Conservation (phyloP, 2,329 filamentous ascomycete genomes). For the Epichloe gansuensis region DNA sequence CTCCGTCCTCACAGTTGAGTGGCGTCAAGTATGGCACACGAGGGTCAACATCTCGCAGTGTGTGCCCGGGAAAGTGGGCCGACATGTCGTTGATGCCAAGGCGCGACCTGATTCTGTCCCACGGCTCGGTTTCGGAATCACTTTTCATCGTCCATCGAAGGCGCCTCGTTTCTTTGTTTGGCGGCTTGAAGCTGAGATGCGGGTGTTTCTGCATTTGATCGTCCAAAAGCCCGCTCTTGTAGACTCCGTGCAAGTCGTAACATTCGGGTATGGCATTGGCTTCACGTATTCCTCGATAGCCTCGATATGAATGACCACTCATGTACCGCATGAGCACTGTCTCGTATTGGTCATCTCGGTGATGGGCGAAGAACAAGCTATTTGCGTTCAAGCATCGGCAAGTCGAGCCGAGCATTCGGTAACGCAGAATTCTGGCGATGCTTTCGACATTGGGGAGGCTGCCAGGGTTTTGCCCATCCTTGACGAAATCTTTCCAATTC, state of each 20-base stretch:
- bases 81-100: slow-evolving; percentile 12
- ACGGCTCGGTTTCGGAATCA: slow-evolving; percentile 14
- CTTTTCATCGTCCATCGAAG: slow-evolving; percentile 19
- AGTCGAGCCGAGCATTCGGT: slow-evolving; percentile 52
- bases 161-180: slow-evolving; percentile 16
- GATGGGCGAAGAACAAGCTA: slow-evolving; percentile 69
- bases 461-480: slow-evolving; percentile 18
- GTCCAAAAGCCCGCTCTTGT: slow-evolving; percentile 49
- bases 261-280: slow-evolving; percentile 72
- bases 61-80: slow-evolving; percentile 17
- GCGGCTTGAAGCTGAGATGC: slow-evolving; percentile 26
- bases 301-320: slow-evolving; percentile 53
- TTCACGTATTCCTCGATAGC: slow-evolving; percentile 56
- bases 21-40: slow-evolving; percentile 22
- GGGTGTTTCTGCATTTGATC: slow-evolving; percentile 27
- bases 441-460: slow-evolving; percentile 59
- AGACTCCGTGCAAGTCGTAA: slow-evolving; percentile 57
- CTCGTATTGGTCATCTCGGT: slow-evolving; percentile 84
- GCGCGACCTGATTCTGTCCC: slow-evolving; percentile 8
- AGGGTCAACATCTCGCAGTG: slow-evolving; percentile 9
- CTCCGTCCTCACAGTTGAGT: slow-evolving; percentile 46
- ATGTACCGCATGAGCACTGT: slow-evolving; percentile 72
- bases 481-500: slow-evolving; percentile 35
- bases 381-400: slow-evolving; percentile 41
- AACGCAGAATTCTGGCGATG: slow-evolving; percentile 61